Conservation (phyloP, 306 rosid species). For the Cucurbita pepo region DNA sequence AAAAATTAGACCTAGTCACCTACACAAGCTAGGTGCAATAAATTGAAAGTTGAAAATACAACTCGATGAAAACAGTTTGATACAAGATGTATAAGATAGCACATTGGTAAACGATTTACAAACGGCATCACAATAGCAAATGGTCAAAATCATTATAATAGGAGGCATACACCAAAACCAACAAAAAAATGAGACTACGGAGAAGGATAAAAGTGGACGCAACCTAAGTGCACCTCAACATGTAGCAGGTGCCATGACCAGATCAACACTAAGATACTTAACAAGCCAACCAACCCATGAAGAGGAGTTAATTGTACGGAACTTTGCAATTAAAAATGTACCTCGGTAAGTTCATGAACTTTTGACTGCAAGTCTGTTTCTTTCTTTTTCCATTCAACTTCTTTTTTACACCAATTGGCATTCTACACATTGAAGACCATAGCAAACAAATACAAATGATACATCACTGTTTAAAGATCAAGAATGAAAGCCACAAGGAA, state of each 20-base stretch:
- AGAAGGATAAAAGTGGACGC: neutral
- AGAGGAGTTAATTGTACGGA: neutral
- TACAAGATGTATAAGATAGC: neutral
- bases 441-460: neutral
- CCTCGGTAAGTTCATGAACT: conserved; percentile 37
- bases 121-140: neutral
- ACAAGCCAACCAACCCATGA: neutral
- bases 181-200: neutral
- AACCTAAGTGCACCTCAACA: neutral
- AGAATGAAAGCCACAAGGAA: neutral
- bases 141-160: neutral
- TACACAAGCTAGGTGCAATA: neutral
- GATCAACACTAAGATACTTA: neutral
- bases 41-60: neutral
- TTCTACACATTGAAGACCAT: conserved; percentile 20
- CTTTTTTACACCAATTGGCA: conserved; percentile 44
- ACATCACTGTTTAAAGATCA: neutral
- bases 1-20: neutral
- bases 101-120: neutral
- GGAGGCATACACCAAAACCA: neutral
- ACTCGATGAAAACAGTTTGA: neutral
- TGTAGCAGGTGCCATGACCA: neutral
- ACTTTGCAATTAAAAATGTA: conserved; percentile 4
- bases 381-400: conserved; percentile 34
- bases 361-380: conserved; percentile 27